These are phyloP conservation scores for Coffea canephora DNA, from an alignment of 257 asterid species.

Conservation along the genomic window DNA sequence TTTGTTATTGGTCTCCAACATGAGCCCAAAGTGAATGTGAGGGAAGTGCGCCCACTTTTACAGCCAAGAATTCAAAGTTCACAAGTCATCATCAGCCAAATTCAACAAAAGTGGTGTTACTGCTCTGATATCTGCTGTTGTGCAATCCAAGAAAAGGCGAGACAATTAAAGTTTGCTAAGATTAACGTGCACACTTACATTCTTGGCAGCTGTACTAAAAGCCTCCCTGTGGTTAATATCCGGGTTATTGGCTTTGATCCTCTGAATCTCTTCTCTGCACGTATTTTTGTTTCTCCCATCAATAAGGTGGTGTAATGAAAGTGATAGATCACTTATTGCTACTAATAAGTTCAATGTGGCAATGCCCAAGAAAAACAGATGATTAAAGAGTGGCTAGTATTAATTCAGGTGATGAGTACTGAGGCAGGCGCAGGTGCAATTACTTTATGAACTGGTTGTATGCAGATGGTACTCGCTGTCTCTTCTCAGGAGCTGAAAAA, in stretches of 20 bases:
- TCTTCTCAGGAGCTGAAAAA: constrained; percentile 85
- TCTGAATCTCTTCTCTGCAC: constrained; percentile 80
- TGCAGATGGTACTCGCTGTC: constrained; percentile 90
- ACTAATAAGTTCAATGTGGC: background rate
- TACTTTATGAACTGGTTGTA: constrained; percentile 95
- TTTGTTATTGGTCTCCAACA: constrained; percentile 71
- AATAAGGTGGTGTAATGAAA: background rate
- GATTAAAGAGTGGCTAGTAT: background rate
- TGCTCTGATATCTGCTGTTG: background rate
- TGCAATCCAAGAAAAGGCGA: background rate
- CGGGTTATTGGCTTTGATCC: constrained; percentile 85
- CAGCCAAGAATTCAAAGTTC: background rate
- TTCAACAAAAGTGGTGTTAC: background rate
- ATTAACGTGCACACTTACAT: constrained; percentile 38
- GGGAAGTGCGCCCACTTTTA: constrained; percentile 92
- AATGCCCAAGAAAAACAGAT: background rate
- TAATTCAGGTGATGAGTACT: constrained; percentile 1
- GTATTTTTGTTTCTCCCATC: background rate
- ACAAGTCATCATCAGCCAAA: background rate
- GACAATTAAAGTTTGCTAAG: background rate
- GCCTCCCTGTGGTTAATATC: constrained; percentile 91
- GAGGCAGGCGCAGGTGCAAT: constrained; percentile 1
- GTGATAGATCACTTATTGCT: background rate
- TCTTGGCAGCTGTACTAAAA: constrained; percentile 91
- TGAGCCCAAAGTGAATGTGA: constrained; percentile 89